phyloP scores from a whole-genome alignment of 768 basidiomycete genomes.

The Hortiboletus campestris region DNA sequence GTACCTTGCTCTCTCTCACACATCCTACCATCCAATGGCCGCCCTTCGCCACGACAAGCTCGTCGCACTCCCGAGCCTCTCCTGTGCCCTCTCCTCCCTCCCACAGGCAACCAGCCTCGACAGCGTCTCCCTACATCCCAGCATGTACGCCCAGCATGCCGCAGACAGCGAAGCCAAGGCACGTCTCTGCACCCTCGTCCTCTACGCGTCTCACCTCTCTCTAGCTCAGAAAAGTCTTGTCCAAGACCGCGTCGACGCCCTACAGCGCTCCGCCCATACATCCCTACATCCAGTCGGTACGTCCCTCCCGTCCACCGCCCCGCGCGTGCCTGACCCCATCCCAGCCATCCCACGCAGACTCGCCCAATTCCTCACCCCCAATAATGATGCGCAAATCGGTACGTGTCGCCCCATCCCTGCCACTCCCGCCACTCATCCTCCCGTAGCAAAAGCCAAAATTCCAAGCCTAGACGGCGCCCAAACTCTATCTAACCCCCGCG shows the following conservation, averaged over 20 bases:
- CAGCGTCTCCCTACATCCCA: conserved; percentile 62
- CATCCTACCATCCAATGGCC: conserved; percentile 21
- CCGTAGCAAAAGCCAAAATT: conserved; percentile 36
- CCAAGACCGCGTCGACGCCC: conserved; percentile 42
- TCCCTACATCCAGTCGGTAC: conserved; percentile 39
- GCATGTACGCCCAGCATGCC: conserved; percentile 65
- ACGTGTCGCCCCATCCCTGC: conserved; percentile 8
- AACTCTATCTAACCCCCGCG: conserved; percentile 2
- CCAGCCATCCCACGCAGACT: conserved; percentile 39
- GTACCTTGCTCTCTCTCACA: conserved; percentile 3
- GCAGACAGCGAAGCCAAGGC: conserved; percentile 80
- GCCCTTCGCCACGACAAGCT: conserved; percentile 48
- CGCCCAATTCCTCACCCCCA: conserved; percentile 40
- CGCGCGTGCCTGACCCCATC: conserved; percentile 6
- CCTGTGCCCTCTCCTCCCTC: conserved; percentile 63
- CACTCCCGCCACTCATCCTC: neutral
- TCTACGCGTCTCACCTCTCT: conserved; percentile 8
- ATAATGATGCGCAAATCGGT: conserved; percentile 60
- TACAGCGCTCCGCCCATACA: conserved; percentile 35
- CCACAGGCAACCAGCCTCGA: conserved; percentile 72
- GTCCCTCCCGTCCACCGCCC: conserved; percentile 9
- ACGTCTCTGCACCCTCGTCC: neutral
- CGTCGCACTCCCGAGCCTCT: conserved; percentile 71
- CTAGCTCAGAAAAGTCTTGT: conserved; percentile 64
- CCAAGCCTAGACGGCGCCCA: conserved; percentile 21